phyloP scores from a whole-genome alignment of 2,329 filamentous ascomycete genomes.

The Rachicladosporium sp. region DNA sequence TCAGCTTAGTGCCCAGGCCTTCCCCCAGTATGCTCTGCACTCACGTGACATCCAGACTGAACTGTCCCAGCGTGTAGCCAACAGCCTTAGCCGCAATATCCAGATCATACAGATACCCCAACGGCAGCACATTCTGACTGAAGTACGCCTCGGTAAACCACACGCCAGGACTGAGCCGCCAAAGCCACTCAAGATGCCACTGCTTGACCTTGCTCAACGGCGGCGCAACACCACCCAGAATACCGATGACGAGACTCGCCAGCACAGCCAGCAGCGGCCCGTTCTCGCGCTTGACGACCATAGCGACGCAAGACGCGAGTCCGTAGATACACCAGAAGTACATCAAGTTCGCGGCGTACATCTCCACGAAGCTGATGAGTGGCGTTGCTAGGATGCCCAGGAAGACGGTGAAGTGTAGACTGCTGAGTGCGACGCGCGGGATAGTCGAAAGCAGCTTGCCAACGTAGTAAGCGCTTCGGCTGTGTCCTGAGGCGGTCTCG shows the following conservation, averaged over 20 bases:
- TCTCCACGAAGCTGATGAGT: constrained; percentile 36
- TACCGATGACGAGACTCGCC: constrained; percentile 40
- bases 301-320: constrained; percentile 39
- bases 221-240: constrained; percentile 43
- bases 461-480: constrained; percentile 43
- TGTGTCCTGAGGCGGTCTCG: constrained; percentile 46
- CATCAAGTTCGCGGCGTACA: constrained; percentile 39
- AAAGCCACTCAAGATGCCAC: constrained; percentile 45
- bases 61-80: constrained; percentile 36
- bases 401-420: constrained; percentile 43
- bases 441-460: constrained; percentile 43
- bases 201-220: constrained; percentile 35
- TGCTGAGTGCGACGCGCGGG: constrained; percentile 39
- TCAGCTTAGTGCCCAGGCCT: too few relatives aligned
- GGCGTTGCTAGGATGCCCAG: constrained; percentile 39
- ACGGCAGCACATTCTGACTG: constrained; percentile 37
- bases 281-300: constrained; percentile 44
- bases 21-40: constrained; percentile 1
- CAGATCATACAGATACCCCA: constrained; percentile 40
- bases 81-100: constrained; percentile 32
- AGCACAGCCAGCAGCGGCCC: constrained; percentile 46
- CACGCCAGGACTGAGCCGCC: constrained; percentile 41
- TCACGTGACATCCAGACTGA: constrained; percentile 30
- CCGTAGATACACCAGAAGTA: constrained; percentile 51
- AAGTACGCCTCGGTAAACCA: constrained; percentile 48